Base-by-base conservation (phyloP, 1,284 basidiomycete species). In the Trametes hirsuta region DNA sequence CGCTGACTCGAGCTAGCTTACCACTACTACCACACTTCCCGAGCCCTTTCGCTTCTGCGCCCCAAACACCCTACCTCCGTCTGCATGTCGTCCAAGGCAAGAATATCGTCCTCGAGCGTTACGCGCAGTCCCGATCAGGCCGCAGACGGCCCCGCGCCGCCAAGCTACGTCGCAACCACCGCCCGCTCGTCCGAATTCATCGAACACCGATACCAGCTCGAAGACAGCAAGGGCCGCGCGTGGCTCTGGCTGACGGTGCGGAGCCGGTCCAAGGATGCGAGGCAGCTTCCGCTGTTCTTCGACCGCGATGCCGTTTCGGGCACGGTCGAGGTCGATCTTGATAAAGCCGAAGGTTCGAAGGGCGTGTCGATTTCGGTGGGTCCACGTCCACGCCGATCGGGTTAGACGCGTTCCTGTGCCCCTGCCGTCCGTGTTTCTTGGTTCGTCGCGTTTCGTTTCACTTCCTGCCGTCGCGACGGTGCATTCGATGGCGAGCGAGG, bases 191-290 rank as follows among this genome's bases (percentile, higher is more conserved):
- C 53, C 41, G 52, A 58, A 24, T 45, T 47, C 35, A 64, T 73
- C 6, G 70, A 75, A 40, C 75, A 80, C 58, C 65, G 59, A 21
- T 71, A 71, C 55, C 72, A 74, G 10, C 72, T 84, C 8, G 75
- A 82, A 53, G 76, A 74, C 48, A 61, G 68, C 47, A 81, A 81
- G 46, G 77, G 75, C 18, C 71, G 62, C 34, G 53, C 67, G 1
- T 75, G 74, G 74, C 62, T 76, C 11, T 69, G 66, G 61, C 62
- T 76, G 9, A 56, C 55, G 22, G 54, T 76, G 18, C 67, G 61
- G 55, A 75, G 73, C 58, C 71, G 72, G 41, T 68, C 74, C 34
- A 65, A 58, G 15, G 62, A 56, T 10, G 48, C 66, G 8, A 71
- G 70, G 46, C 65, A 66, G 42, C 63, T 73, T n/a, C 75, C 74